Conservation (phyloP, 306 rosid species). For the Quercus ilex region DNA sequence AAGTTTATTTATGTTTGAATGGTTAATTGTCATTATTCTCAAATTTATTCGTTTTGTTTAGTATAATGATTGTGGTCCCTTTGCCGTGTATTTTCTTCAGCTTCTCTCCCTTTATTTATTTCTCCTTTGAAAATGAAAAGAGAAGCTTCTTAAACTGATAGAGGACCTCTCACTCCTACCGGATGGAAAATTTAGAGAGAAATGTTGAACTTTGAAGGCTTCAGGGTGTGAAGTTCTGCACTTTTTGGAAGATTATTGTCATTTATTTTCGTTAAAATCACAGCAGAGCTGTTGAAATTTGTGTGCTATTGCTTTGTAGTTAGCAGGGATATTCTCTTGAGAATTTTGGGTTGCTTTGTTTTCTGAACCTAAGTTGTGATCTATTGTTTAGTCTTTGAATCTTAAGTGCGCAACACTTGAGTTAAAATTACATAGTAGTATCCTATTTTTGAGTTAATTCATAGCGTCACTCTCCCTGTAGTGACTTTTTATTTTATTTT, state of each 20-base stretch:
- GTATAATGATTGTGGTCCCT: conserved; percentile 14
- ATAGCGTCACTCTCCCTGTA: background rate
- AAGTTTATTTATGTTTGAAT: background rate
- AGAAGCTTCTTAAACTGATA: conserved; percentile 38
- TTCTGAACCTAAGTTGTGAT: background rate
- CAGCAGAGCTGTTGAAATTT: conserved; percentile 7
- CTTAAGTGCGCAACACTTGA: background rate
- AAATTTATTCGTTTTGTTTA: background rate
- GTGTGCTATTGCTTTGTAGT: background rate
- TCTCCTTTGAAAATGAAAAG: background rate
- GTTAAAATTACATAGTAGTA: background rate
- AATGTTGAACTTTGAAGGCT: background rate
- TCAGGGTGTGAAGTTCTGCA: background rate
- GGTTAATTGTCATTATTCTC: background rate
- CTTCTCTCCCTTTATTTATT: background rate
- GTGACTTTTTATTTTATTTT: background rate
- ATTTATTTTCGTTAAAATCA: background rate
- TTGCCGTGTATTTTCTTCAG: conserved; percentile 8
- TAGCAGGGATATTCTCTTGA: background rate
- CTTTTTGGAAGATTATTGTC: too few species aligned
- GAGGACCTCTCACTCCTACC: background rate
- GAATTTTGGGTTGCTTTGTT: background rate
- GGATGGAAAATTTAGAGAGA: background rate
- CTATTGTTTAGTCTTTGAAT: background rate
- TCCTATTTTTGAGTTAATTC: background rate